Evolutionary conservation across 441 rosid genomes (phyloP).

Genomic region (Raphanus hybrid): DNA sequence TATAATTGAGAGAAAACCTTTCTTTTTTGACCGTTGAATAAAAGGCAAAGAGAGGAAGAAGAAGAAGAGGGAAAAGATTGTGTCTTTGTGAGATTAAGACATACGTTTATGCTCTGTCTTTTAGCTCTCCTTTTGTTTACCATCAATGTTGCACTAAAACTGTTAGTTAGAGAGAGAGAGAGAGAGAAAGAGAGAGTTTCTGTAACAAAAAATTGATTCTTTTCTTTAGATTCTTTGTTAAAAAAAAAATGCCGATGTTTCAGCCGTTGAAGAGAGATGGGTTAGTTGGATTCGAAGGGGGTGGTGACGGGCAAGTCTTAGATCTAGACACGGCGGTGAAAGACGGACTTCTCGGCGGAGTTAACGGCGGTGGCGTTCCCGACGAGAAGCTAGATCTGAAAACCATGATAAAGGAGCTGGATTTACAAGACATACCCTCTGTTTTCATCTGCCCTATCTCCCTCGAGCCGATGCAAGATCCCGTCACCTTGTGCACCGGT

Average conservation of each 20-base stretch:
- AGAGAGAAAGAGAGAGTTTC: background rate
- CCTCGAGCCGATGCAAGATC: constrained; percentile 90
- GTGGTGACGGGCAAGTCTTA: constrained; percentile 69
- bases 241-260: constrained; percentile 60
- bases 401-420: constrained; percentile 80
- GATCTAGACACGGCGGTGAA: constrained; percentile 91
- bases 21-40: constrained; percentile 66
- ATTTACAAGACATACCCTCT: constrained; percentile 55
- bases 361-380: constrained; percentile 39
- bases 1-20: constrained; percentile 50
- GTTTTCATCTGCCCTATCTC: constrained; percentile 98
- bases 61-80: constrained; percentile 30
- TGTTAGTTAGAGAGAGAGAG: background rate
- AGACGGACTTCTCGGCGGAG: constrained; percentile 77
- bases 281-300: constrained; percentile 53
- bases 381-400: constrained; percentile 82
- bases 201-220: constrained; percentile 6
- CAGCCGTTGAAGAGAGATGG: constrained; percentile 51
- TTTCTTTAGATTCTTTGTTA: background rate
- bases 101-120: constrained; percentile 40
- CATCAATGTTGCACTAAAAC: constrained; percentile 36
- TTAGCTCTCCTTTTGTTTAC: constrained; percentile 31
- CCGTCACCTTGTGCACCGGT: constrained; percentile 91
- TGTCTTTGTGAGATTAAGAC: constrained; percentile 49
- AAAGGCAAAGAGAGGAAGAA: constrained; percentile 34